A percentile compares a stretch with the other conserved stretches of the same genome.
Evolutionary conservation across 176 grass and related monocot species (phyloP).

Genomic region (Tillandsia leiboldiana): DNA sequence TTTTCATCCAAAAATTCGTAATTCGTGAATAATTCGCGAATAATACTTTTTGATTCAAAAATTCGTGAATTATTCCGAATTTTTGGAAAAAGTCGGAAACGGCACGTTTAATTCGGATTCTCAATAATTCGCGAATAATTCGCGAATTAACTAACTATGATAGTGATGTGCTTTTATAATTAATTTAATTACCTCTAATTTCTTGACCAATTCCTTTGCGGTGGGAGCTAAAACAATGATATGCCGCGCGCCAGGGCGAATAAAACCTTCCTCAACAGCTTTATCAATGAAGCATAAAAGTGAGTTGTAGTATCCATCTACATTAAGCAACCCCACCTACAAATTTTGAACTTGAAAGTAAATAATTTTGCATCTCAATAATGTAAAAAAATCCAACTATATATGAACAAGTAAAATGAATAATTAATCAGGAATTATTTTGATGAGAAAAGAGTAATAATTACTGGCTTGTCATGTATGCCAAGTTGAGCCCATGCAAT

Average conservation of each 20-base stretch:
- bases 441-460: not conserved
- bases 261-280: conserved; percentile 39
- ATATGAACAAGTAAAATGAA: not conserved
- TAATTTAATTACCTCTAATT: conserved; percentile 24
- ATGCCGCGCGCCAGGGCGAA: conserved; percentile 23
- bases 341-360: not conserved
- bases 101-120: too few species aligned
- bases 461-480: conserved; percentile 38
- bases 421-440: not conserved
- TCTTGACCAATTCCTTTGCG: conserved; percentile 24
- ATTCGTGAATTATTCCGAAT: too few species aligned
- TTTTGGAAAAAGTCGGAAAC: too few species aligned
- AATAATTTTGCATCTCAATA: not conserved
- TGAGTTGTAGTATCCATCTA: conserved; percentile 31
- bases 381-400: too few species aligned
- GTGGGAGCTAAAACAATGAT: conserved; percentile 33
- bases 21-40: too few species aligned
- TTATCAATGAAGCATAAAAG: conserved; percentile 35
- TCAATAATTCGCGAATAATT: too few species aligned
- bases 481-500: conserved; percentile 38
- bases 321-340: conserved; percentile 34
- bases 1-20: too few species aligned
- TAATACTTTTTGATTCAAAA: too few species aligned
- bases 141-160: too few species aligned
- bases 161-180: too few species aligned